Percentiles rank a stretch among this genome's conserved stretches.
These are phyloP conservation scores for Emergomyces africanus DNA, from an alignment of 2,329 filamentous ascomycete genomes.

Conservation along the genomic window DNA sequence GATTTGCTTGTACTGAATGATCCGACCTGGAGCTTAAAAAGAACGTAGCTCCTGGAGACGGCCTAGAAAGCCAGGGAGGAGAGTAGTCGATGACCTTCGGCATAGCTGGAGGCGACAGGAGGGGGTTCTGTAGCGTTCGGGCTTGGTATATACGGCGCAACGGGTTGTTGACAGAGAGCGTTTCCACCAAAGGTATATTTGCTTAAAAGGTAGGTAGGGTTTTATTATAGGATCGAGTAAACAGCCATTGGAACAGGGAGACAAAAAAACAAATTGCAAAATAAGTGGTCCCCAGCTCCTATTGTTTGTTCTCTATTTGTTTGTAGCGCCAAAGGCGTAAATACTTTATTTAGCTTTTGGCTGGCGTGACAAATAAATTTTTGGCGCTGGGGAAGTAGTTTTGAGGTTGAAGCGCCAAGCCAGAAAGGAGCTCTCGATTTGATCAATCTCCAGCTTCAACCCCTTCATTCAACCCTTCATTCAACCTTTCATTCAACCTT, in stretches of 20 bases:
- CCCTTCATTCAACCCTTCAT: too few relatives aligned
- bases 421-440: too few relatives aligned
- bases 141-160: neutral
- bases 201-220: neutral
- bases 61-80: conserved; percentile 72
- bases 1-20: conserved; percentile 12
- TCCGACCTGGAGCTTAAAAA: conserved; percentile 47
- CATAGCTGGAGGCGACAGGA: conserved; percentile 41
- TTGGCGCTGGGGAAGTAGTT: neutral
- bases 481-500: too few relatives aligned
- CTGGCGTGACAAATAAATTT: neutral
- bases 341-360: too few relatives aligned
- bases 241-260: neutral
- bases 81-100: conserved; percentile 76
- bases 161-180: neutral
- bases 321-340: neutral
- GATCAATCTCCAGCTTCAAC: too few relatives aligned
- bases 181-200: neutral
- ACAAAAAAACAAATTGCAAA: neutral
- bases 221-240: neutral
- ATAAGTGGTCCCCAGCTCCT: neutral
- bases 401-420: neutral
- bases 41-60: conserved; percentile 63
- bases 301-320: neutral
- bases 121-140: neutral